phyloP scores from a whole-genome alignment of 768 basidiomycete species.

The Amanita thiersii region DNA sequence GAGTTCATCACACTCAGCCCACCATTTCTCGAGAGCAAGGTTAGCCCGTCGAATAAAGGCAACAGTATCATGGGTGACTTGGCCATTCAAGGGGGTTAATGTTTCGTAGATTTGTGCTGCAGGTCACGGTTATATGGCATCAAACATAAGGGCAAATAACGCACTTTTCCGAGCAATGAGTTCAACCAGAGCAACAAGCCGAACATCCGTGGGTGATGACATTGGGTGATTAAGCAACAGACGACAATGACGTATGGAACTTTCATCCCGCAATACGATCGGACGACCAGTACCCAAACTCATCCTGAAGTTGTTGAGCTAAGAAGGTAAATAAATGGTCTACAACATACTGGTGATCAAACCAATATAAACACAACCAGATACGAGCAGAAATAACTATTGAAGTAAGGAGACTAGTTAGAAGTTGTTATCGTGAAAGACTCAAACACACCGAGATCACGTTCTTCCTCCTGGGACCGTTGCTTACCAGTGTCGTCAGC shows the following conservation, averaged over 20 bases:
- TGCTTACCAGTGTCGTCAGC: constrained; percentile 67
- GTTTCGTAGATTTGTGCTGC: constrained; percentile 92
- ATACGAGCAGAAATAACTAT: constrained; percentile 86
- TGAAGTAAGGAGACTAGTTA: constrained; percentile 9
- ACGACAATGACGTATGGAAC: constrained; percentile 78
- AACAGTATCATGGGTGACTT: constrained; percentile 78
- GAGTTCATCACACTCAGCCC: constrained; percentile 78
- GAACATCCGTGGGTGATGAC: constrained; percentile 84
- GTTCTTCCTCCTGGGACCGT: constrained; percentile 73
- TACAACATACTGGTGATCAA: constrained; percentile 79
- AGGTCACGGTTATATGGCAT: background rate
- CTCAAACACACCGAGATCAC: constrained; percentile 61
- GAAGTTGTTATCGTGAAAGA: constrained; percentile 7
- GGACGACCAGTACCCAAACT: constrained; percentile 89
- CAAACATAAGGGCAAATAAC: constrained; percentile 17
- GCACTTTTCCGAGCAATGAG: constrained; percentile 86
- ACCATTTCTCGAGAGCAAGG: constrained; percentile 85
- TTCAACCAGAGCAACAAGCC: constrained; percentile 82
- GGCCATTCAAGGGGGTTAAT: constrained; percentile 76
- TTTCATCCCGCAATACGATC: constrained; percentile 84
- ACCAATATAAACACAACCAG: constrained; percentile 94
- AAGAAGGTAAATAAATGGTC: constrained; percentile 2
- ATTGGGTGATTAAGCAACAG: constrained; percentile 76
- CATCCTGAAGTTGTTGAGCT: constrained; percentile 44
- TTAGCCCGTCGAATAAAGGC: constrained; percentile 85